Percentiles rank a stretch among this genome's conserved stretches.
These are phyloP conservation scores for Fagopyrum homotropicum DNA, from an alignment of 148 eudicot genomes.

Conservation along the genomic window DNA sequence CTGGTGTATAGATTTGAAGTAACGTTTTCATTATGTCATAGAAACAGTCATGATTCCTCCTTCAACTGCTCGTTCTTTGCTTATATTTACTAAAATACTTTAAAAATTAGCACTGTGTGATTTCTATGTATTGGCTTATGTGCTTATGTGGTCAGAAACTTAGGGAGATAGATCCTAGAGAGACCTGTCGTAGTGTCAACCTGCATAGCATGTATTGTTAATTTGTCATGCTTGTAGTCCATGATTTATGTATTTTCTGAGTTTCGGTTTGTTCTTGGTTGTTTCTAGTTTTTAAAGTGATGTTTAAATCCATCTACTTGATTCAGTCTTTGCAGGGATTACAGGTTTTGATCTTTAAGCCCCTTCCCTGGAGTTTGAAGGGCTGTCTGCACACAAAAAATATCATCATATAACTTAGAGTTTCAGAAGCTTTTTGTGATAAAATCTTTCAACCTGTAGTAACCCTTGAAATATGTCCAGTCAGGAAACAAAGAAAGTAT, in stretches of 20 bases:
- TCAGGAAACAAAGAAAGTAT: conserved; percentile 4
- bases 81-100: neutral
- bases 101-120: neutral
- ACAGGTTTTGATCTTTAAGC: neutral
- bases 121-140: neutral
- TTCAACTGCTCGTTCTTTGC: neutral
- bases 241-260: neutral
- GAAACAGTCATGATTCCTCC: neutral
- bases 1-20: neutral
- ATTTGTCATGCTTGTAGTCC: neutral
- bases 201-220: neutral
- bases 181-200: neutral
- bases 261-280: neutral
- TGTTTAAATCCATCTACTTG: neutral
- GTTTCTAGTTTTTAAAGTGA: neutral
- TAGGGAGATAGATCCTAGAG: neutral
- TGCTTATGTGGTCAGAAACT: neutral
- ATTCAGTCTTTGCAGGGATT: neutral
- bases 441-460: neutral
- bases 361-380: neutral
- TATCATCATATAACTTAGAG: neutral
- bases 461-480: conserved; percentile 8
- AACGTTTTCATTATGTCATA: neutral
- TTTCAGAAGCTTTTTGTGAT: neutral
- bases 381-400: neutral